A percentile compares a stretch with the other conserved stretches of the same genome.
Conservation (phyloP, 768 basidiomycete species). For the Coprinopsis strossmayeri region DNA sequence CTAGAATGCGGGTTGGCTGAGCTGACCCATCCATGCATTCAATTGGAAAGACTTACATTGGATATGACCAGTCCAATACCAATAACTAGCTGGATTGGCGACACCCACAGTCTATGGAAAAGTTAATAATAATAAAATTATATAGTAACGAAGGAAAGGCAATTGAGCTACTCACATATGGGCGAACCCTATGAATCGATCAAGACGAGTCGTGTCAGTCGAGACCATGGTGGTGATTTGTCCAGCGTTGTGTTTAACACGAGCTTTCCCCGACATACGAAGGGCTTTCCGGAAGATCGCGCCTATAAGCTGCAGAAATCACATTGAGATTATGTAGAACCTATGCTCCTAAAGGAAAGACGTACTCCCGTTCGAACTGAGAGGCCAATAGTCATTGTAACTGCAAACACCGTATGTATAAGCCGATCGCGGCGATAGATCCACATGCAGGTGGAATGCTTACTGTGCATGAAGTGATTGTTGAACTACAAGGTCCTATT, state of each 20-base stretch:
- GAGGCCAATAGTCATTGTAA: constrained; percentile 41
- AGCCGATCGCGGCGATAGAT: too few species aligned
- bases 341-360: background rate
- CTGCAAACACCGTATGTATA: too few species aligned
- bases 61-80: constrained; percentile 56
- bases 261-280: constrained; percentile 54
- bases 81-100: constrained; percentile 56
- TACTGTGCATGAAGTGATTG: constrained; percentile 41
- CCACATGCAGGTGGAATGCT: background rate
- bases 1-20: too few species aligned
- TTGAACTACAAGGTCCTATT: constrained; percentile 22
- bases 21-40: too few species aligned
- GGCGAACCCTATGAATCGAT: constrained; percentile 36
- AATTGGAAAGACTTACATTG: constrained; percentile 47
- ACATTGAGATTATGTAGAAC: background rate
- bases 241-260: constrained; percentile 54
- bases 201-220: constrained; percentile 52
- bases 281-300: constrained; percentile 61
- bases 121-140: background rate
- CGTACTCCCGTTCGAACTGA: constrained; percentile 42
- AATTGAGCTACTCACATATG: constrained; percentile 32
- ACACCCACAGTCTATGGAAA: constrained; percentile 45
- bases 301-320: constrained; percentile 28
- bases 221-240: constrained; percentile 68
- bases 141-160: background rate